Evolutionary conservation across 495 filamentous ascomycete genomes (phyloP), one percentile per base, ranked within the genome.

Genomic region (Penicillium pulvis): DNA sequence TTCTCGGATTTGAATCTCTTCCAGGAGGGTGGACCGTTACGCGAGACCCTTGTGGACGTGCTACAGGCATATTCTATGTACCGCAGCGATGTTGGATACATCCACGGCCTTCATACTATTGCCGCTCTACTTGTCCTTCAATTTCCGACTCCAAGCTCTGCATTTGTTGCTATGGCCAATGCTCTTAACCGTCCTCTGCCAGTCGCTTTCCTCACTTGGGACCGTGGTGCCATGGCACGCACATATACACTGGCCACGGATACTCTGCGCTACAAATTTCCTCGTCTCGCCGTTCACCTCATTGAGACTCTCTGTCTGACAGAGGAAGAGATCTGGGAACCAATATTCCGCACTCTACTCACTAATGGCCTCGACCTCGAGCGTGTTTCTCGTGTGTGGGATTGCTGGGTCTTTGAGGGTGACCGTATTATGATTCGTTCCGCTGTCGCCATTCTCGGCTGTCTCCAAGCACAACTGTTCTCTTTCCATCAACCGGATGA

Each of bases 371-470:
- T 88, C 3, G 76, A 80, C n/a, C 73, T 96, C 3, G 93, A 97
- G 60, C 82, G 88, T 52, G 85, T 85, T 12, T 86, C 86, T 30
- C 82, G 94, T 11, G 77, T 98, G 4, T 97, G 91, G 92, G 94
- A 98, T 67, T 89, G 96, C 26, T 94, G 91, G 77, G 87, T 93
- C 2, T 96, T 98, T 57, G 94, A 98, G 69, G 93, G 92, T 3
- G 94, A 98, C 63, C 80, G 84, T 9, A 80, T 92, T 14, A 78
- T 96, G 11, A 85, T 97, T 23, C 83, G 93, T 3, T 86, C 90
- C 0, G 89, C 84, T 1, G 85, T 97, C 6, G 94, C 87, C 4
- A 68, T 91, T 33, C 72, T 96, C 6, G 75, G 83, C 11, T 73
- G 75, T 48, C 69, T 91, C 26, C 88, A 92, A 64, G 66, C 80